These are phyloP conservation scores for Tulasnella sp. DNA, from an alignment of 768 basidiomycete species.

Conservation along the genomic window DNA sequence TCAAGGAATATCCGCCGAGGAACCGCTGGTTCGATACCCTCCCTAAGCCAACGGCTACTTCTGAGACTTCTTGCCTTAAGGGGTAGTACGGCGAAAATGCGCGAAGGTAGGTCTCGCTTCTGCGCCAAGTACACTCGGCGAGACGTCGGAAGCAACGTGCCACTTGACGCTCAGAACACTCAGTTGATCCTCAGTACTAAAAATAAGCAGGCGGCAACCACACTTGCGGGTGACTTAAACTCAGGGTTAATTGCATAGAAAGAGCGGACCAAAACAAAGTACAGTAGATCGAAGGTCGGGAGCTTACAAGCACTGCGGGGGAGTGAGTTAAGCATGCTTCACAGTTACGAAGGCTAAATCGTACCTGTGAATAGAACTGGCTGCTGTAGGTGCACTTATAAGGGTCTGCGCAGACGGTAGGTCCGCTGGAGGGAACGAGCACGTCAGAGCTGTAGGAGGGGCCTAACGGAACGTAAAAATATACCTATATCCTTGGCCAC, in stretches of 20 bases:
- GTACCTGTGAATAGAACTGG: slow-evolving; percentile 3
- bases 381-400: slow-evolving; percentile 3
- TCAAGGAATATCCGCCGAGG: not conserved
- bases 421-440: not conserved
- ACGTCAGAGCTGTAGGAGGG: not conserved
- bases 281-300: not conserved
- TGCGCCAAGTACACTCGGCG: not conserved
- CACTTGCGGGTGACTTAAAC: not conserved
- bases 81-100: not conserved
- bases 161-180: not conserved
- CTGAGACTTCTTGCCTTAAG: not conserved
- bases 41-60: not conserved
- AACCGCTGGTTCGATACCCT: not conserved
- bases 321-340: too few species aligned
- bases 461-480: not conserved
- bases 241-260: not conserved
- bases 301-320: not conserved
- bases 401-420: slow-evolving; percentile 7
- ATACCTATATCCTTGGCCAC: not conserved
- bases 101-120: not conserved
- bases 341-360: not conserved
- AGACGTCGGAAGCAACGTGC: not conserved
- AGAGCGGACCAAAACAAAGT: not conserved
- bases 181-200: not conserved
- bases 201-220: not conserved